Evolutionary conservation across 768 basidiomycete genomes (phyloP).

Genomic region (Paxillus ammoniavirescens): DNA sequence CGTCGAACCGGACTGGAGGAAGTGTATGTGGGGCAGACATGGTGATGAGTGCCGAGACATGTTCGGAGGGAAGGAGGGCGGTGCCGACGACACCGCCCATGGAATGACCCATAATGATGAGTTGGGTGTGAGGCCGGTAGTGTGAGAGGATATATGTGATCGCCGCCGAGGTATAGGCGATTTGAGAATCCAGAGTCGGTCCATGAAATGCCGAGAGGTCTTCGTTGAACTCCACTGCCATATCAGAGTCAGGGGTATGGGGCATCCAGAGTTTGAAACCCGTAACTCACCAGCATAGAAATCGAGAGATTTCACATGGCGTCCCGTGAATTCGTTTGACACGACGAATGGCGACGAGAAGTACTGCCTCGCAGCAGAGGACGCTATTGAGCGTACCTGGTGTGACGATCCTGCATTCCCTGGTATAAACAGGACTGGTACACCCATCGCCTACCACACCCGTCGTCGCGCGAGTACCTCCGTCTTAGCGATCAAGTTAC

Average conservation of each 20-base stretch:
- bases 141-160: conserved; percentile 77
- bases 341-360: conserved; percentile 58
- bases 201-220: conserved; percentile 96
- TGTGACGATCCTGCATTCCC: conserved; percentile 95
- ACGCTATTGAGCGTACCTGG: conserved; percentile 94
- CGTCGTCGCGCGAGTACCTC: conserved; percentile 3
- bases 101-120: conserved; percentile 88
- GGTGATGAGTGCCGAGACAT: conserved; percentile 83
- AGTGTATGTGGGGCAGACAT: conserved; percentile 92
- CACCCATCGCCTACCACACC: conserved; percentile 40
- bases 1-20: conserved; percentile 87
- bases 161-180: conserved; percentile 65
- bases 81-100: conserved; percentile 96
- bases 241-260: neutral
- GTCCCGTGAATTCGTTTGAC: conserved; percentile 51
- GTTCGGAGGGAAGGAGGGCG: conserved; percentile 63
- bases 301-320: conserved; percentile 60
- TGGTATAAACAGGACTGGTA: conserved; percentile 94
- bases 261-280: neutral
- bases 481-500: neutral
- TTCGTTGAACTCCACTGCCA: conserved; percentile 87
- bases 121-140: conserved; percentile 60
- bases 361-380: conserved; percentile 82
- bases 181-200: conserved; percentile 81
- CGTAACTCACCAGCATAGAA: conserved; percentile 73